Evolutionary conservation across 1,139 yeast genomes (phyloP).

Genomic region (Saccharomyces hybrid): DNA sequence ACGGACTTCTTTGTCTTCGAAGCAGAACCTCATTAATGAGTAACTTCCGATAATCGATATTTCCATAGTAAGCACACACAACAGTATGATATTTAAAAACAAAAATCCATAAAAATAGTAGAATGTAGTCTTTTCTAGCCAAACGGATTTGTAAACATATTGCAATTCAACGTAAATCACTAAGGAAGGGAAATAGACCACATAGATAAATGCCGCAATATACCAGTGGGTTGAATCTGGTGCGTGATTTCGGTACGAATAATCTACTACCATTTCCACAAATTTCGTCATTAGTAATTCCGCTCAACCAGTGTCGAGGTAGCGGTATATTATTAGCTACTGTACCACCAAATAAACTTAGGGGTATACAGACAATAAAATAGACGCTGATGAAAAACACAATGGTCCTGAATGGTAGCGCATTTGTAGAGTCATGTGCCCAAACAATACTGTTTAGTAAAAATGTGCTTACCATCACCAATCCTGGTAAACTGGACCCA

Average conservation of each 20-base stretch:
- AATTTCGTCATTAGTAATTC: neutral
- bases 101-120: conserved; percentile 77
- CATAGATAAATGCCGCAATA: conserved; percentile 2
- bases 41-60: conserved; percentile 68
- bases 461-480: conserved; percentile 46
- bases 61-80: conserved; percentile 59
- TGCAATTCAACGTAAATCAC: conserved; percentile 58
- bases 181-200: conserved; percentile 18
- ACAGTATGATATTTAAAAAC: conserved; percentile 50
- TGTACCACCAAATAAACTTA: conserved; percentile 65
- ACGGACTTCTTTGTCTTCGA: conserved; percentile 6
- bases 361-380: conserved; percentile 60
- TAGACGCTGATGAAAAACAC: conserved; percentile 51
- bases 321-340: conserved; percentile 39
- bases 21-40: conserved; percentile 42
- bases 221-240: conserved; percentile 6
- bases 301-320: neutral
- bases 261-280: neutral
- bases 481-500: conserved; percentile 55
- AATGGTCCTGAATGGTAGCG: conserved; percentile 69
- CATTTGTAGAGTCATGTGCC: conserved; percentile 69
- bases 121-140: conserved; percentile 74
- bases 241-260: neutral
- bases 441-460: conserved; percentile 62
- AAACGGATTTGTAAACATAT: conserved; percentile 66